A percentile compares a stretch with the other conserved stretches of the same genome.
Evolutionary conservation across 352 stramenopile species (phyloP).

Genomic region (Phytopythium delawarense): DNA sequence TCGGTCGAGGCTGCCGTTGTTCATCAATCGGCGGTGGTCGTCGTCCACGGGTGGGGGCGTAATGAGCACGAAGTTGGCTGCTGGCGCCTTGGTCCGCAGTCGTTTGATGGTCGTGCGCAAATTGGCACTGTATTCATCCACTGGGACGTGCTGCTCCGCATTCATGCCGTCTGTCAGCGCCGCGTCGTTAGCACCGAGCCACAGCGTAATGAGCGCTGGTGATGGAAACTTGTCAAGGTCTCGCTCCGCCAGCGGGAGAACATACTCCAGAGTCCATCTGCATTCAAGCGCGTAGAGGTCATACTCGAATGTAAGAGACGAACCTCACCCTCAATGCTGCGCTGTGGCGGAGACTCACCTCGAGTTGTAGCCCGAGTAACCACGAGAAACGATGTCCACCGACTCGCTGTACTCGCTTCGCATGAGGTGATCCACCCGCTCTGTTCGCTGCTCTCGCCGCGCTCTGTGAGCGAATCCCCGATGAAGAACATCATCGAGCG

Average conservation of each 20-base stretch:
- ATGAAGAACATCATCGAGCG: slow-evolving; percentile 13
- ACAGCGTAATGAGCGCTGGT: slow-evolving; percentile 43
- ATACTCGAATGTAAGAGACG: too few relatives aligned
- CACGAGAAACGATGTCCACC: slow-evolving; percentile 49
- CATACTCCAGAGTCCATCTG: slow-evolving; percentile 36
- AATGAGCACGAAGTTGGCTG: slow-evolving; percentile 34
- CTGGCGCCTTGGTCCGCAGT: slow-evolving; percentile 15
- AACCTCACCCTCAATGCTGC: too few relatives aligned
- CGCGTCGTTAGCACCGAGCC: slow-evolving; percentile 62
- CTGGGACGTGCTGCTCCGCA: slow-evolving; percentile 31
- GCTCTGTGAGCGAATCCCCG: slow-evolving; percentile 62
- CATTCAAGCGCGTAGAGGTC: too few relatives aligned
- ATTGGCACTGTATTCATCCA: slow-evolving; percentile 42
- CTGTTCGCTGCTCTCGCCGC: slow-evolving; percentile 20
- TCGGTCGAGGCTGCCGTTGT: slow-evolving; percentile 23
- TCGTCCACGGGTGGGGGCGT: slow-evolving; percentile 42
- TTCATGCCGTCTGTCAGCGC: slow-evolving; percentile 25
- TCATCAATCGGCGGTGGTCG: slow-evolving; percentile 12
- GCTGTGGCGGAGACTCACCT: too few relatives aligned
- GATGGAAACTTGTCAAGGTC: slow-evolving; percentile 23
- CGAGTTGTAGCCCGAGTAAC: slow-evolving; percentile 44
- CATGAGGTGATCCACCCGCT: slow-evolving; percentile 41
- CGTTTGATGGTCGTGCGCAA: slow-evolving; percentile 21
- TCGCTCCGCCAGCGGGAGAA: slow-evolving; percentile 30
- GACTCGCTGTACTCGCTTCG: slow-evolving; percentile 45